Percentiles rank a stretch among this genome's conserved stretches.
phyloP scores from a whole-genome alignment of 2,329 filamentous ascomycete species.

The Fusarium chlamydosporum region DNA sequence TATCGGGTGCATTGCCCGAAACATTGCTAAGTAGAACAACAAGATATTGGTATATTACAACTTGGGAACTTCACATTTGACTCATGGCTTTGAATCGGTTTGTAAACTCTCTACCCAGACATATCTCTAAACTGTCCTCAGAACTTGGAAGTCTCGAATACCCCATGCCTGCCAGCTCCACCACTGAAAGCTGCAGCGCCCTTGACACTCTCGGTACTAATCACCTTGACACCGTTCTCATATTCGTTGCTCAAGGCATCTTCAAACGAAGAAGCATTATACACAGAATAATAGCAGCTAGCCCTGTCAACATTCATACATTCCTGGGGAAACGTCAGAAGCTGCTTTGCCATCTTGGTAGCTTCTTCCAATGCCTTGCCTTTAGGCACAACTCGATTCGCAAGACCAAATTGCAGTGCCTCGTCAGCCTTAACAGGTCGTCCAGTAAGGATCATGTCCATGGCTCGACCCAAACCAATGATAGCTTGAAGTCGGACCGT shows the following conservation, averaged over 20 bases:
- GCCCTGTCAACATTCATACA: slow-evolving; percentile 20
- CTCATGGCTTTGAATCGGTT: too few relatives aligned
- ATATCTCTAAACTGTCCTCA: neutral
- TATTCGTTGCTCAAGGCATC: slow-evolving; percentile 31
- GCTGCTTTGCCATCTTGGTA: slow-evolving; percentile 27
- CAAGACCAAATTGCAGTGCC: slow-evolving; percentile 23
- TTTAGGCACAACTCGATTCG: slow-evolving; percentile 16
- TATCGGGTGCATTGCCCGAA: too few relatives aligned
- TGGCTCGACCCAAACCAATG: slow-evolving; percentile 14
- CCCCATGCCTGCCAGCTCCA: slow-evolving; percentile 9
- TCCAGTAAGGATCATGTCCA: slow-evolving; percentile 29
- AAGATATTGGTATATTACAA: too few relatives aligned
- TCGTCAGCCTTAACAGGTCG: slow-evolving; percentile 13
- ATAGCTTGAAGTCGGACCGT: slow-evolving; percentile 26
- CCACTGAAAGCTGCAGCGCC: slow-evolving; percentile 12
- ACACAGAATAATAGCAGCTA: slow-evolving; percentile 16
- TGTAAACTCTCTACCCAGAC: too few relatives aligned
- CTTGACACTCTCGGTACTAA: slow-evolving; percentile 10
- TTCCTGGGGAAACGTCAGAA: slow-evolving; percentile 13
- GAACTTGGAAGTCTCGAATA: slow-evolving; percentile 11
- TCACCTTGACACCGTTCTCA: slow-evolving; percentile 16
- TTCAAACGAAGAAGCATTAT: slow-evolving; percentile 11
- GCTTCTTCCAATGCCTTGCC: slow-evolving; percentile 19
- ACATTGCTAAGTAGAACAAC: too few relatives aligned
- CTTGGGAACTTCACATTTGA: too few relatives aligned